Percentiles rank a stretch among this genome's conserved stretches.
phyloP scores from a whole-genome alignment of 2,329 filamentous ascomycete genomes.

The Nigrospora osmanthi region DNA sequence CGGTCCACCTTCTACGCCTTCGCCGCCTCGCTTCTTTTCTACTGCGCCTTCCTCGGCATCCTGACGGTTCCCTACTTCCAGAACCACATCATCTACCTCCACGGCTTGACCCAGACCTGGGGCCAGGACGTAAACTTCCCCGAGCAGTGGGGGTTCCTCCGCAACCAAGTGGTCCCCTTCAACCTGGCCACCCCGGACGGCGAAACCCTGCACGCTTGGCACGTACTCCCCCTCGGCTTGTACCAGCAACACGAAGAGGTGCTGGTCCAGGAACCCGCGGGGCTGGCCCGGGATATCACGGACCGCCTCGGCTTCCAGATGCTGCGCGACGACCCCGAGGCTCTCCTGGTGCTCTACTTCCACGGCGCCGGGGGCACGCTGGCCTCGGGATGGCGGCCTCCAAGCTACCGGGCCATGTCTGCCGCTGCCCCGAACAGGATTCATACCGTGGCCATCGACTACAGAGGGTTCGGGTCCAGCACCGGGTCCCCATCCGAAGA shows the following conservation, averaged over 20 bases:
- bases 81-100: conserved; percentile 48
- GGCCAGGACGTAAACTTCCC: conserved; percentile 55
- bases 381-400: conserved; percentile 44
- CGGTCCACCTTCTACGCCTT: conserved; percentile 3
- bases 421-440: conserved; percentile 41
- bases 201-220: conserved; percentile 66
- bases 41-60: conserved; percentile 9
- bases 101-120: conserved; percentile 46
- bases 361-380: conserved; percentile 51
- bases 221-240: conserved; percentile 60
- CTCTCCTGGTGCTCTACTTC: conserved; percentile 38
- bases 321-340: conserved; percentile 33
- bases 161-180: conserved; percentile 69
- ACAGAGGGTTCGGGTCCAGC: conserved; percentile 50
- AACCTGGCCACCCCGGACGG: conserved; percentile 56
- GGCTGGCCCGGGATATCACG: conserved; percentile 23
- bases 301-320: conserved; percentile 30
- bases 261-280: conserved; percentile 30
- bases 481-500: conserved; percentile 45
- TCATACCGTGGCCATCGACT: conserved; percentile 53
- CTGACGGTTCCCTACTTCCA: conserved; percentile 35
- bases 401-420: conserved; percentile 49
- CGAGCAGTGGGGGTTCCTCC: conserved; percentile 63
- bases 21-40: conserved; percentile 5
- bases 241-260: conserved; percentile 52